Conservation (phyloP, 106 monocot genomes). For the Agapanthus africanus region DNA sequence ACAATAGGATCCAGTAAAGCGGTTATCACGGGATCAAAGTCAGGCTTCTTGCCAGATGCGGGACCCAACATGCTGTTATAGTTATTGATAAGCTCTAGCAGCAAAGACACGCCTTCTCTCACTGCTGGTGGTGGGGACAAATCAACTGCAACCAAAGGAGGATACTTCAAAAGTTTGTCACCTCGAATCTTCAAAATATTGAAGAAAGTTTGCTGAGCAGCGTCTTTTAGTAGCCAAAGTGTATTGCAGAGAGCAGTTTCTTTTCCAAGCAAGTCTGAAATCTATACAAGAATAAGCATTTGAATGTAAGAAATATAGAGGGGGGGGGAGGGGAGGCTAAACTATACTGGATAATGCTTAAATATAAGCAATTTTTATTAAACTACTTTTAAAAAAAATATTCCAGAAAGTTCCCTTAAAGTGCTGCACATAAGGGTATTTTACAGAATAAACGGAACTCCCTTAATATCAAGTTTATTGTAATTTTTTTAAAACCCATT, state of each 20-base stretch:
- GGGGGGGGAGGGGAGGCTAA: no score
- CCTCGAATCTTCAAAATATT: conserved; percentile 76
- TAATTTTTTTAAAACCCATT: no score
- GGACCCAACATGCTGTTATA: conserved; percentile 92
- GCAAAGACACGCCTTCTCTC: conserved; percentile 81
- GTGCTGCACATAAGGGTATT: no score
- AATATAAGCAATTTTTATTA: no score
- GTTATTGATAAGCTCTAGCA: conserved; percentile 89
- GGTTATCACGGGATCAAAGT: conserved; percentile 79
- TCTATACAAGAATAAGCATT: conserved; percentile 35
- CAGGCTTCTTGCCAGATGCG: conserved; percentile 76
- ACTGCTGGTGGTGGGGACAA: conserved; percentile 87
- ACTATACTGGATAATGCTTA: no score
- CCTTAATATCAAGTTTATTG: no score
- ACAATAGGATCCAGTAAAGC: conserved; percentile 88
- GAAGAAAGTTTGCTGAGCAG: conserved; percentile 83
- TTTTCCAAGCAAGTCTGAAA: conserved; percentile 87
- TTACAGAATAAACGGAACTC: no score
- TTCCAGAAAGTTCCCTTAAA: no score
- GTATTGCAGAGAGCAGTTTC: conserved; percentile 89
- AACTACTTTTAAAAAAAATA: no score
- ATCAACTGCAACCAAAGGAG: conserved; percentile 80
- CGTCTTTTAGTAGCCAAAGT: conserved; percentile 74
- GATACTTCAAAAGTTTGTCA: conserved; percentile 83
- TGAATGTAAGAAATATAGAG: background rate